A percentile compares a stretch with the other conserved stretches of the same genome.
Evolutionary conservation across 306 rosid species (phyloP).

Genomic region (Sicyos baderoa): DNA sequence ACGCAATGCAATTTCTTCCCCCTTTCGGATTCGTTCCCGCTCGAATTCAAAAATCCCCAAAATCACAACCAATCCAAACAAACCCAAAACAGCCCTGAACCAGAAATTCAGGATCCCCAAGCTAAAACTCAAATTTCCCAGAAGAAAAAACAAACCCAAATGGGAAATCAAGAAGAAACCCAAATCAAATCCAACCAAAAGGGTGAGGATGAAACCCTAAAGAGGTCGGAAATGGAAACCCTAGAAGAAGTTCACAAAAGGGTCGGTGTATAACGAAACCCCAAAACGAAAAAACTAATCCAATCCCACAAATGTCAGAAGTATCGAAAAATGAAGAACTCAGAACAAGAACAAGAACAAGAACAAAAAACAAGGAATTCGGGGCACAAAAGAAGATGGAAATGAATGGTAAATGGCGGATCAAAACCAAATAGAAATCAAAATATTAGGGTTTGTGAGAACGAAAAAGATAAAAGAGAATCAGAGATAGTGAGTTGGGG

Average conservation of each 20-base stretch:
- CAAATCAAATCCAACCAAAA: constrained; percentile 26
- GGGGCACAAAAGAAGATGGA: constrained; percentile 27
- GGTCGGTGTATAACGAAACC: constrained; percentile 37
- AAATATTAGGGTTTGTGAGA: constrained; percentile 29
- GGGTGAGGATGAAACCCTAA: constrained; percentile 4
- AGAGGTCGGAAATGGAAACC: constrained; percentile 7
- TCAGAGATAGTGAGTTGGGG: constrained; percentile 16
- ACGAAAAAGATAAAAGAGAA: constrained; percentile 21
- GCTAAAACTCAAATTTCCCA: constrained; percentile 12
- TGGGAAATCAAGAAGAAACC: constrained; percentile 28
- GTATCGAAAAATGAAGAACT: constrained; percentile 38
- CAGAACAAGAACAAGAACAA: too few relatives aligned
- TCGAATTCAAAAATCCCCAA: constrained; percentile 4
- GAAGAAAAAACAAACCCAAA: constrained; percentile 9
- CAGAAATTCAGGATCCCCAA: constrained; percentile 12
- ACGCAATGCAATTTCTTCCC: constrained; percentile 18
- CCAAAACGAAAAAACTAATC: constrained; percentile 33
- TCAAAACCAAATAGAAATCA: constrained; percentile 23
- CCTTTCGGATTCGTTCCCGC: constrained; percentile 7
- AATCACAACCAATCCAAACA: constrained; percentile 3
- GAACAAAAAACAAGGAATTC: constrained; percentile 20
- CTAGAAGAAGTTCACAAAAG: constrained; percentile 16
- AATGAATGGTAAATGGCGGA: constrained; percentile 29
- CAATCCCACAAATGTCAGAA: constrained; percentile 40
- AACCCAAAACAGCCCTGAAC: not conserved